phyloP scores from a whole-genome alignment of 768 basidiomycete genomes.

The Tremella yokohamensis region DNA sequence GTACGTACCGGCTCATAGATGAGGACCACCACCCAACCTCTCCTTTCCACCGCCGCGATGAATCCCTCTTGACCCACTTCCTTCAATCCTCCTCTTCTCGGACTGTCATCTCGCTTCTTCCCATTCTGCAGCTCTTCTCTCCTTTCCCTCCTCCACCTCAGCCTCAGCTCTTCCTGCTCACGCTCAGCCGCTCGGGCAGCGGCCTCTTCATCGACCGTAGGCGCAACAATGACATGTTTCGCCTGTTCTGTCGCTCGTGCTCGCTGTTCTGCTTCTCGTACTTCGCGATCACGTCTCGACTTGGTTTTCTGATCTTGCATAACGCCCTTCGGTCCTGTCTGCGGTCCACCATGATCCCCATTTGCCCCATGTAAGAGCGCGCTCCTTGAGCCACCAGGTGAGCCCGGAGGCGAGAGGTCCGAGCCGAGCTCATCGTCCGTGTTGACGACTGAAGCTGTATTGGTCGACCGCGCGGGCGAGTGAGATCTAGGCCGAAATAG shows the following conservation, averaged over 20 bases:
- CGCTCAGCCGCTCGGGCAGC: slow-evolving; percentile 1
- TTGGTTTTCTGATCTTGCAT: slow-evolving; percentile 27
- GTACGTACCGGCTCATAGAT: slow-evolving; percentile 45
- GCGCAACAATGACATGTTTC: slow-evolving; percentile 17
- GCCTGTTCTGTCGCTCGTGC: slow-evolving; percentile 11
- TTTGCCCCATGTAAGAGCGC: background rate
- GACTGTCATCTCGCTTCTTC: slow-evolving; percentile 5
- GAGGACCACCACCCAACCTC: slow-evolving; percentile 46
- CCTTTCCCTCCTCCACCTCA: slow-evolving; percentile 17
- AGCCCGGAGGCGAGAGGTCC: slow-evolving; percentile 5
- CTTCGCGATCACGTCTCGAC: background rate
- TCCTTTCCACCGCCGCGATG: slow-evolving; percentile 39
- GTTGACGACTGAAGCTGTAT: slow-evolving; percentile 18
- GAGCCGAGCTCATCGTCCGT: slow-evolving; percentile 34
- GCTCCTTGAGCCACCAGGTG: background rate
- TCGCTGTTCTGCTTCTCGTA: background rate
- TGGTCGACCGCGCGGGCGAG: slow-evolving; percentile 24
- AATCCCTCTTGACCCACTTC: slow-evolving; percentile 43
- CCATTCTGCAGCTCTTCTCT: slow-evolving; percentile 20
- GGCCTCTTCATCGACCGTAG: slow-evolving; percentile 31
- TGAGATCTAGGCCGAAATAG: slow-evolving; percentile 17
- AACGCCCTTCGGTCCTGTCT: slow-evolving; percentile 40
- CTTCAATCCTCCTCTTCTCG: slow-evolving; percentile 29
- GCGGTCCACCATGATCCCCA: slow-evolving; percentile 20
- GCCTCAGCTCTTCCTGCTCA: background rate